Base-by-base conservation (phyloP, 768 basidiomycete species). In the Auriscalpium microsporum region DNA sequence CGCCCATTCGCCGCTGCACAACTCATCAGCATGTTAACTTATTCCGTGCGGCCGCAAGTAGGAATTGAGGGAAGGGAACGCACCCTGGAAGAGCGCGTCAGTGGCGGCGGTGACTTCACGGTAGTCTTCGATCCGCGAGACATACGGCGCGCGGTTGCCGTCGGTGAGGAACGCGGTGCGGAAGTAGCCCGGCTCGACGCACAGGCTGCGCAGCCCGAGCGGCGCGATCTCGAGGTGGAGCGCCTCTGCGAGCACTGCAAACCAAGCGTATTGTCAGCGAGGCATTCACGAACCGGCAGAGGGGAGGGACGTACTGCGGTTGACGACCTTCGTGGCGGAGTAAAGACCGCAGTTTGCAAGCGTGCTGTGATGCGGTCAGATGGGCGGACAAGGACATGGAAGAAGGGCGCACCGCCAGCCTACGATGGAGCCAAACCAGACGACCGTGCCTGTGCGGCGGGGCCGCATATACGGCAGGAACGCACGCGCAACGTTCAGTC, bases 381-480 rank as follows among this genome's bases (percentile, higher is more conserved):
- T 7, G 13, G 4, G 40, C 16, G 13, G 10, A 35, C n/a, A n/a
- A 45, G 19, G 34, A 36, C 33, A 9, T 10, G 21, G 16, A 14
- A 13, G 14, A 4, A 19, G 13, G 4, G 45, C 58, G 16, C 28
- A 62, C 59, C 23, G 28, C 59, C 63, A 63, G 16, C 66, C 68
- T 13, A 35, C 64, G 50, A 65, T n/a, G 16, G 78, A 80, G 0
- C 76, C 76, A 3, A 76, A 61, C 65, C 70, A 76, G 8, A 77
- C 62, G 10, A 80, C 62, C 0, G 73, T 76, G 1, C 78, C 78
- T 0, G 68, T 62, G 56, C 68, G 71, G 28, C 69, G 66, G 52
- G 69, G 67, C 11, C 78, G 68, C 74, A 80, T 73, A 62, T 74
- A 73, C 1, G 78, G 77, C 8, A 79, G 68, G 63, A 78, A 72